Evolutionary conservation across 495 filamentous ascomycete species (phyloP).

Genomic region (Aspergillus ellipticus): DNA sequence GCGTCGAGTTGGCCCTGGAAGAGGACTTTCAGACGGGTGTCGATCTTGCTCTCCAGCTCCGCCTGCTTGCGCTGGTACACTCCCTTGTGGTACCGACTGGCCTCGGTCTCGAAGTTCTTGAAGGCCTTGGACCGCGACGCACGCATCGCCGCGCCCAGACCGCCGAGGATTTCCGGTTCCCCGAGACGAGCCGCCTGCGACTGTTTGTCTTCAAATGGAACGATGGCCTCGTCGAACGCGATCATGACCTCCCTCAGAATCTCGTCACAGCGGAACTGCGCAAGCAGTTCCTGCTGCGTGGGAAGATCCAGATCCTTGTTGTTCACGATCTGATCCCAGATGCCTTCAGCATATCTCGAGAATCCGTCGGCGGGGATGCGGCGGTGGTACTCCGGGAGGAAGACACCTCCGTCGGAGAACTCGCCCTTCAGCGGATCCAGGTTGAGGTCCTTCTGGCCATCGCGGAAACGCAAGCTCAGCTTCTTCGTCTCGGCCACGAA

Average conservation of each 20-base stretch:
- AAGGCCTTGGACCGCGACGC: slow-evolving; percentile 66
- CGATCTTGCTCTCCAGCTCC: slow-evolving; percentile 83
- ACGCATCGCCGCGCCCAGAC: slow-evolving; percentile 73
- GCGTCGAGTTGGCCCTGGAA: slow-evolving; percentile 84
- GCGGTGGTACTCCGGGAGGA: slow-evolving; percentile 91
- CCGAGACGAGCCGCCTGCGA: slow-evolving; percentile 67
- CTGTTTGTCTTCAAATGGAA: slow-evolving; percentile 82
- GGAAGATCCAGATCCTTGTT: slow-evolving; percentile 98
- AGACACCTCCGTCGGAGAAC: slow-evolving; percentile 75
- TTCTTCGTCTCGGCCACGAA: slow-evolving; percentile 78
- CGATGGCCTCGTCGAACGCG: slow-evolving; percentile 75
- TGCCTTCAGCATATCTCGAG: slow-evolving; percentile 82
- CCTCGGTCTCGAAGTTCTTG: slow-evolving; percentile 82
- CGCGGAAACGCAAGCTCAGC: slow-evolving; percentile 74
- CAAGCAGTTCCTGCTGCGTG: slow-evolving; percentile 93
- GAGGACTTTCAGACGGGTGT: slow-evolving; percentile 77
- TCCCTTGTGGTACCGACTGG: slow-evolving; percentile 91
- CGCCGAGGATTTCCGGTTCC: slow-evolving; percentile 65
- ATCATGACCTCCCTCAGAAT: slow-evolving; percentile 83
- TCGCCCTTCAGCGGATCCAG: slow-evolving; percentile 51
- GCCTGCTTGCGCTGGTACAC: slow-evolving; percentile 81
- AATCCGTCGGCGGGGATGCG: slow-evolving; percentile 95
- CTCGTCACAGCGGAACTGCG: slow-evolving; percentile 97
- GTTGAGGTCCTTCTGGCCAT: slow-evolving; percentile 66
- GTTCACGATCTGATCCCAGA: slow-evolving; percentile 98